These are phyloP conservation scores for Kwoniella pini DNA, from an alignment of 768 basidiomycete species.

Conservation along the genomic window DNA sequence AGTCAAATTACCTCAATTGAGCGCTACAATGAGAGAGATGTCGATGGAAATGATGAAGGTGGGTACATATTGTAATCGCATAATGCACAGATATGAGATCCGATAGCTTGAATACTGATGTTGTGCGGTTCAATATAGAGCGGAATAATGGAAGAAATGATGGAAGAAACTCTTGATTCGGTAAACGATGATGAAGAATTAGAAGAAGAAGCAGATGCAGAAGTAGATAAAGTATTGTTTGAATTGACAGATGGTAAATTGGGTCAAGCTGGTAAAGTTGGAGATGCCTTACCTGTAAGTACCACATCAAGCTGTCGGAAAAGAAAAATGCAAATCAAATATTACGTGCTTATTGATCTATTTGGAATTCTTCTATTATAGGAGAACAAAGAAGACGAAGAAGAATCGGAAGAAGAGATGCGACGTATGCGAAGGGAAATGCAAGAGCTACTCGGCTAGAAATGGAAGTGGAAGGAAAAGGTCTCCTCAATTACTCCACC, in stretches of 20 bases:
- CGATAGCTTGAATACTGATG: neutral
- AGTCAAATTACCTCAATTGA: conserved; percentile 87
- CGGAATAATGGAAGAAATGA: conserved; percentile 97
- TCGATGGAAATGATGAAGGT: conserved; percentile 99
- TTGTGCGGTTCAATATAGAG: conserved; percentile 63
- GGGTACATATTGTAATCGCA: conserved; percentile 18
- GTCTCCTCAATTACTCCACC: too few species aligned
- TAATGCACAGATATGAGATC: neutral
- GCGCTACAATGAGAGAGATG: conserved; percentile 93
- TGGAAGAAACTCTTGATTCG: conserved; percentile 80
- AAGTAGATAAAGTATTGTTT: conserved; percentile 94
- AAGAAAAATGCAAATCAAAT: too few species aligned
- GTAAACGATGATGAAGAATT: conserved; percentile 92
- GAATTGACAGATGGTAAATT: conserved; percentile 94
- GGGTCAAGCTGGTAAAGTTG: conserved; percentile 76
- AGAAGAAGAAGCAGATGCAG: conserved; percentile 93
- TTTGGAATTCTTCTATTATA: too few species aligned
- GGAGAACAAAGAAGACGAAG: conserved; percentile 64
- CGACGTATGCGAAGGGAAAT: conserved; percentile 87
- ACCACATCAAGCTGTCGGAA: neutral
- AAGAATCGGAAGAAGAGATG: conserved; percentile 83
- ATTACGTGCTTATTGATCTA: too few species aligned
- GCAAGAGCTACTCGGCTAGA: conserved; percentile 73
- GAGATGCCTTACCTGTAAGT: conserved; percentile 74
- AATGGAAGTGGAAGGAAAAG: too few species aligned